Conservation (phyloP, 2,329 filamentous ascomycete species). For the Alternaria conjuncta region DNA sequence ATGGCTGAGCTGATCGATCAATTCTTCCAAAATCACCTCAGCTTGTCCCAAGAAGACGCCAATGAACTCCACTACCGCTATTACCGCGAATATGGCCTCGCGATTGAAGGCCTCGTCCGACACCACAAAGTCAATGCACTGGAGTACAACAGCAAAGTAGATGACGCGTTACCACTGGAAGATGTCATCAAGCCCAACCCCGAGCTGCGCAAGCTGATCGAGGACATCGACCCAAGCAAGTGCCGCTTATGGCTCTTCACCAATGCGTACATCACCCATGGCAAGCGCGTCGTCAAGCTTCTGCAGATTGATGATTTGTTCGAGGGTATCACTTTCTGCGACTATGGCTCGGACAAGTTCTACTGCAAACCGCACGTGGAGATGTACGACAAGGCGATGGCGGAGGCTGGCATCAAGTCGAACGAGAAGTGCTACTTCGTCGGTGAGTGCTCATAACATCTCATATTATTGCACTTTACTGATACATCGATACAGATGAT, state of each 20-base stretch:
- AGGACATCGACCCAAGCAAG: constrained; percentile 82
- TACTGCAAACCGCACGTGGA: constrained; percentile 84
- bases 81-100: constrained; percentile 95
- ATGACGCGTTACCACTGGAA: constrained; percentile 91
- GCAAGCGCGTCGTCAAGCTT: constrained; percentile 78
- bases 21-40: constrained; percentile 73
- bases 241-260: constrained; percentile 94
- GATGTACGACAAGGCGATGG: constrained; percentile 91
- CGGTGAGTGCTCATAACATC: constrained; percentile 62
- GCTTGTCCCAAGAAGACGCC: constrained; percentile 78
- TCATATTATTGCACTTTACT: constrained; percentile 7
- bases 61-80: constrained; percentile 86
- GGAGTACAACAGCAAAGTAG: constrained; percentile 92
- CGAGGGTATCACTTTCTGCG: constrained; percentile 93
- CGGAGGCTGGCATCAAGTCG: constrained; percentile 73
- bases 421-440: constrained; percentile 87
- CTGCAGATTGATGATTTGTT: constrained; percentile 87
- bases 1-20: constrained; percentile 84
- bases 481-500: constrained; percentile 68
- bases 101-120: constrained; percentile 90
- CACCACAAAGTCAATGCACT: constrained; percentile 95
- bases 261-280: constrained; percentile 93
- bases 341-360: constrained; percentile 76
- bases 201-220: constrained; percentile 74
- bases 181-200: constrained; percentile 80